Evolutionary conservation across 352 stramenopile species (phyloP).

Genomic region (Globisporangium megalacanthum): DNA sequence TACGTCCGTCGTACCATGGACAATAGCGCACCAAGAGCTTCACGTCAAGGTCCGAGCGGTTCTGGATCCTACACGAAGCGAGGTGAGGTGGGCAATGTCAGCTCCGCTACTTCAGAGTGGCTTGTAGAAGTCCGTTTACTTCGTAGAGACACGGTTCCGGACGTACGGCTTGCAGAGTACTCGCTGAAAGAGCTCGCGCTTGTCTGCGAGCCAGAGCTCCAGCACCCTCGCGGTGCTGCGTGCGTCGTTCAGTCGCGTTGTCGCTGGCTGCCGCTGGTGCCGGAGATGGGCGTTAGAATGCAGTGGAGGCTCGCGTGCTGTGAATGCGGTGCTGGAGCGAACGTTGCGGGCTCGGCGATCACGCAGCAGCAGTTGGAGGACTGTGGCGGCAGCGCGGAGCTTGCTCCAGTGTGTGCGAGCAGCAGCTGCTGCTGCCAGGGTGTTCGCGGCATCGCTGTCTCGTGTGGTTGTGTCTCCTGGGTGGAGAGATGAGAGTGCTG

Average conservation of each 20-base stretch:
- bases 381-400: not conserved
- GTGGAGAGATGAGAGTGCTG: too few relatives aligned
- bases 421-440: too few relatives aligned
- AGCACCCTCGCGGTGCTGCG: constrained; percentile 4
- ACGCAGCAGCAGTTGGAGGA: constrained; percentile 4
- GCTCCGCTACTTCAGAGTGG: too few relatives aligned
- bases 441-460: too few relatives aligned
- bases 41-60: constrained; percentile 38
- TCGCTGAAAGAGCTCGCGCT: constrained; percentile 23
- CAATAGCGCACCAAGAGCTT: constrained; percentile 31
- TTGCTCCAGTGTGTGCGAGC: constrained; percentile 6
- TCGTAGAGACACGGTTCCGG: not conserved
- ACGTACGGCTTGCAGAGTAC: constrained; percentile 26
- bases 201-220: constrained; percentile 18
- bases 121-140: too few relatives aligned
- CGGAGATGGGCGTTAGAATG: not conserved
- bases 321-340: not conserved
- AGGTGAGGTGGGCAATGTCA: not conserved
- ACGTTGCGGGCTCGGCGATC: not conserved
- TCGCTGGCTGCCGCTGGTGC: not conserved
- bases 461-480: too few relatives aligned
- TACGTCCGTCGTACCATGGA: too few relatives aligned
- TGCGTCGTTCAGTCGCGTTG: constrained; percentile 1
- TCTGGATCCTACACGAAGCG: constrained; percentile 22
- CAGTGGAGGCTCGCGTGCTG: not conserved